Evolutionary conservation across 345 rosid species (phyloP), one percentile per base, ranked within the genome.

Genomic region (Excoecaria agallocha): DNA sequence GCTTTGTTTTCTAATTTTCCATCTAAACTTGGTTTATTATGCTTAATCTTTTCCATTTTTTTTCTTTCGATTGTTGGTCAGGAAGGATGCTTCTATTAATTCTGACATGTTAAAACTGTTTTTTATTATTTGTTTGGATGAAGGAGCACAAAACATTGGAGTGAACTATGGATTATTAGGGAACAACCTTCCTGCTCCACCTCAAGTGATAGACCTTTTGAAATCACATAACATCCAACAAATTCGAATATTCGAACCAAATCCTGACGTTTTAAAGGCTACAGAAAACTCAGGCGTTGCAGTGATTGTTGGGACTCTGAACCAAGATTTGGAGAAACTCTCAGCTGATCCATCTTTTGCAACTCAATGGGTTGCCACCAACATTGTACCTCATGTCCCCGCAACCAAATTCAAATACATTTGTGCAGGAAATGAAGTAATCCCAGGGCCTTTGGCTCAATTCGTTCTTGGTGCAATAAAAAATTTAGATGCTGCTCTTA

Each of bases 371-470:
- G 51, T 64, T 64, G 19, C 3, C 49, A 64, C 49, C 12, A 64
- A 64, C 2, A 30, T 64, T 64, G 11, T 64, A n/a, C 68, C 68
- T 39, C 35, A 64, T 12, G 20, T 8, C 25, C 68, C 24, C 8
- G 68, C 68, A 19, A 10, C 51, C 2, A 64, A 39, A 64, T 17
- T 64, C 11, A 39, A 45, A 25, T 64, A 64, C 17, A 8, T 64
- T 8, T 39, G 51, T 8, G 68, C 68, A 41, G 68, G 68, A 8
- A 64, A 64, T 12, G 68, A 64, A n/a, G 68, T 64, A n/a, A 64
- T 64, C 19, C 68, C 50, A 64, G 51, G 68, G 10, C 68, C 50
- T 5, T 43, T 64, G 24, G 68, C 50, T n/a, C 49, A 41, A 19
- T 64, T 64, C 7, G 68, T 64, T n/a, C 9, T 41, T 11, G 68